Evolutionary conservation across 805 yeast species (phyloP), one percentile per base, ranked within the genome.

Genomic region (Teunomyces pallodes): DNA sequence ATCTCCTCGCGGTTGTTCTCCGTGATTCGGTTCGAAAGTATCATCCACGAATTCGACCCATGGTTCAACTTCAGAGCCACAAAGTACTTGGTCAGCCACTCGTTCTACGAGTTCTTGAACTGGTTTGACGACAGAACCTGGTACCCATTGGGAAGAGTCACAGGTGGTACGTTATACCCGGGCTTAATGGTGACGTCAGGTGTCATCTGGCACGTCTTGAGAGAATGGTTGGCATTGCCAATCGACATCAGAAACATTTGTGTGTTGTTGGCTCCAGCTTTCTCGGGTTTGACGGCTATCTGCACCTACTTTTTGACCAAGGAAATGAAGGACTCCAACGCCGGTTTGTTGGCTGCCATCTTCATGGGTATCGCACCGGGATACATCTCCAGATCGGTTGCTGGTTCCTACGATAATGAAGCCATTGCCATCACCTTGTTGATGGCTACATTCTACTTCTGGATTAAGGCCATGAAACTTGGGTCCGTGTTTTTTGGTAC

Each of bases 101-200:
- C 94, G 5, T 92, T 82, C 67, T 86, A 90, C 74, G 91, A 90
- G 56, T 95, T 94, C 62, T 77, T 95, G 61, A 94, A 94, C 67
- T 94, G 99, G 99, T 94, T 94, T 61, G 99, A 94, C 66, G 97
- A 92, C 66, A 82, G 96, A 64, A 92, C 99, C 14, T 94, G 99
- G 99, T 94, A 94, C 67, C 99, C 99, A 14, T 77, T 94, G 56
- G 99, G 99, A 16, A 82, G 99, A 72, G 99, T 94, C 62, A 94
- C 99, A 9, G 99, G 99, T 58, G 99, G 99, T 49, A 95, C 99
- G 1, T 70, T 94, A 53, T 94, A 95, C 63, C 99, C 99, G 3
- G 99, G 99, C 6, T 75, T 95, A 56, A 94, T 94, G 99, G 96
- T 95, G 24, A 90, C 99, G 3, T 84, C 95, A n/a, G 95, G 96